Percentiles rank a stretch among this genome's conserved stretches.
These are phyloP conservation scores for Monosporascus sp. DNA, from an alignment of 2,329 filamentous ascomycete species.

Conservation along the genomic window DNA sequence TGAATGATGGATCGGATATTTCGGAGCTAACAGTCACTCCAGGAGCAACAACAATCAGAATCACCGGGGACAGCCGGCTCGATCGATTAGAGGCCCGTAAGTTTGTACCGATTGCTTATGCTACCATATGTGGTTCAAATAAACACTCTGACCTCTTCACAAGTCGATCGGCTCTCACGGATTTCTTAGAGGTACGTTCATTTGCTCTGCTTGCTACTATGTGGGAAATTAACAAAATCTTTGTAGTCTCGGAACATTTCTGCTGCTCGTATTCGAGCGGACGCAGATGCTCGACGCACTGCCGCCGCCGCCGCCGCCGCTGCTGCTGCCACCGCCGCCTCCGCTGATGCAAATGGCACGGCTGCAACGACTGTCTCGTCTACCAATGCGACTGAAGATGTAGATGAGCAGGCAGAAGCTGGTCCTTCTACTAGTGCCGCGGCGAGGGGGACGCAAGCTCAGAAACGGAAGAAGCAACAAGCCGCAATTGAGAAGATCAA, in stretches of 20 bases:
- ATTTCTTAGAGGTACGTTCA: constrained; percentile 19
- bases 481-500: constrained; percentile 58
- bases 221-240: not conserved
- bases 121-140: not conserved
- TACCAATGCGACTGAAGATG: constrained; percentile 5
- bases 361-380: not conserved
- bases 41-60: constrained; percentile 13
- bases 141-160: not conserved
- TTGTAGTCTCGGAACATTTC: constrained; percentile 23
- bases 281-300: constrained; percentile 14
- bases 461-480: constrained; percentile 50
- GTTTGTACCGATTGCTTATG: not conserved
- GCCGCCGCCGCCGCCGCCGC: constrained; percentile 6
- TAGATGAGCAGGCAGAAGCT: constrained; percentile 8
- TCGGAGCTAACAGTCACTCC: constrained; percentile 3
- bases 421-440: constrained; percentile 3
- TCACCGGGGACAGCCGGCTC: constrained; percentile 6
- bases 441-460: constrained; percentile 9
- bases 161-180: constrained; percentile 23
- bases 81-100: constrained; percentile 22
- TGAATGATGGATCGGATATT: not conserved
- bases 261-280: constrained; percentile 16
- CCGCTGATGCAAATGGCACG: constrained; percentile 3
- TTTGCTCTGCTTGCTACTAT: not conserved
- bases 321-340: constrained; percentile 1